These are phyloP conservation scores for Trypanosoma platydactyli DNA, from an alignment of 208 protist species.

Conservation along the genomic window DNA sequence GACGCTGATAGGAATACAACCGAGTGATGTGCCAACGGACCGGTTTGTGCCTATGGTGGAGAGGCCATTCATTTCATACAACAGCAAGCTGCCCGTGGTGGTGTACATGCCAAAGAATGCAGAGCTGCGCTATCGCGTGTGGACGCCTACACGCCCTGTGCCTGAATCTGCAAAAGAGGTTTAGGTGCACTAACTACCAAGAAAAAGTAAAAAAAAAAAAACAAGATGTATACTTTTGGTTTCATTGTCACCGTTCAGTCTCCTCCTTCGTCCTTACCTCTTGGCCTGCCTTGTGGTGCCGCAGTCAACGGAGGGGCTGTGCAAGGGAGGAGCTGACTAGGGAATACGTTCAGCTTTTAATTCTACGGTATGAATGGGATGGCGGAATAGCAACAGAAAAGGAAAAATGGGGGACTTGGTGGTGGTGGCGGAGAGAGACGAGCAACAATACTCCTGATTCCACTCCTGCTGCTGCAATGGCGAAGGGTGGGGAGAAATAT, in stretches of 20 bases:
- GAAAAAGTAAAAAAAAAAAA: slow-evolving; percentile 14
- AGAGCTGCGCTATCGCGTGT: slow-evolving; percentile 29
- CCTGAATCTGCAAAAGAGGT: background rate
- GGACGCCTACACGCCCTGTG: slow-evolving; percentile 5
- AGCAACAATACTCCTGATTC: too few relatives aligned
- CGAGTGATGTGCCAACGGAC: background rate
- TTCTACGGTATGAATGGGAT: too few relatives aligned
- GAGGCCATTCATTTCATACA: slow-evolving; percentile 28
- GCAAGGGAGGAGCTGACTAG: too few relatives aligned
- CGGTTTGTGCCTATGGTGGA: slow-evolving; percentile 19
- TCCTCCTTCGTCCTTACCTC: too few relatives aligned
- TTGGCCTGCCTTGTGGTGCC: too few relatives aligned
- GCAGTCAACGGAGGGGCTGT: too few relatives aligned
- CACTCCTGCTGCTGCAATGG: too few relatives aligned
- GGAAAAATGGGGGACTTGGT: too few relatives aligned
- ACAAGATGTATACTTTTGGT: background rate
- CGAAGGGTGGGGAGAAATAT: too few relatives aligned
- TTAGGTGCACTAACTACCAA: background rate
- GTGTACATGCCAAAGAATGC: slow-evolving; percentile 34
- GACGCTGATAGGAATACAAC: background rate
- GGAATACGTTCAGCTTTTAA: too few relatives aligned
- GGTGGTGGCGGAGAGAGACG: too few relatives aligned
- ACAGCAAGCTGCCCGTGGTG: slow-evolving; percentile 35
- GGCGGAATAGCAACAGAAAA: too few relatives aligned
- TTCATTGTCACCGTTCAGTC: background rate